Evolutionary conservation across 2,329 filamentous ascomycete species (phyloP).

Genomic region (Endothia cerciana): DNA sequence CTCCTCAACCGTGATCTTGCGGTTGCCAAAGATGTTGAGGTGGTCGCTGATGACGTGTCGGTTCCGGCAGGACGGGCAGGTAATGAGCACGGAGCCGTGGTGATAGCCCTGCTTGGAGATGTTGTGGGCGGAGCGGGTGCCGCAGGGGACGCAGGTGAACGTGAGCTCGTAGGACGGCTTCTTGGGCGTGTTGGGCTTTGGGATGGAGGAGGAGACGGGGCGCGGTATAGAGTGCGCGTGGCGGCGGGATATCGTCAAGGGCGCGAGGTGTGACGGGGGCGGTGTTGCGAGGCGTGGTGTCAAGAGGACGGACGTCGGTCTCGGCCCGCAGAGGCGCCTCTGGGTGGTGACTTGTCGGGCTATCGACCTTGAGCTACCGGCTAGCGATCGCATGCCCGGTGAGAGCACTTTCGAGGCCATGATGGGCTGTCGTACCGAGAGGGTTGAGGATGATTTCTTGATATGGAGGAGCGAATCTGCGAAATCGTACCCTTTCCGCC

Average conservation of each 20-base stretch:
- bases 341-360: not conserved
- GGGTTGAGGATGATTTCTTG: not conserved
- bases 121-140: conserved; percentile 76
- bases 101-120: conserved; percentile 97
- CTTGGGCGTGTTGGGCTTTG: conserved; percentile 32
- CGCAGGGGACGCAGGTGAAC: conserved; percentile 92
- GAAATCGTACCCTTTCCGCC: too few relatives aligned
- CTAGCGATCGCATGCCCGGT: conserved; percentile 5
- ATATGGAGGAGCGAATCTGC: not conserved
- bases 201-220: conserved; percentile 30
- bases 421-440: not conserved
- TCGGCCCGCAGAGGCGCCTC: not conserved
- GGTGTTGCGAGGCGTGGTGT: not conserved
- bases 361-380: not conserved
- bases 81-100: conserved; percentile 83
- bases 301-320: not conserved
- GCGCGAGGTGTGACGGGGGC: not conserved
- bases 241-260: conserved; percentile 26
- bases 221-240: conserved; percentile 38
- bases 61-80: conserved; percentile 83
- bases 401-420: conserved; percentile 21
- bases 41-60: conserved; percentile 93
- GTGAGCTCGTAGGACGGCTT: conserved; percentile 81
- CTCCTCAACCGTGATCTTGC: conserved; percentile 73
- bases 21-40: conserved; percentile 75